Evolutionary conservation across 192 early-diverging fungal species (phyloP), one percentile per base, ranked within the genome.

Genomic region (Coemansia sp.): DNA sequence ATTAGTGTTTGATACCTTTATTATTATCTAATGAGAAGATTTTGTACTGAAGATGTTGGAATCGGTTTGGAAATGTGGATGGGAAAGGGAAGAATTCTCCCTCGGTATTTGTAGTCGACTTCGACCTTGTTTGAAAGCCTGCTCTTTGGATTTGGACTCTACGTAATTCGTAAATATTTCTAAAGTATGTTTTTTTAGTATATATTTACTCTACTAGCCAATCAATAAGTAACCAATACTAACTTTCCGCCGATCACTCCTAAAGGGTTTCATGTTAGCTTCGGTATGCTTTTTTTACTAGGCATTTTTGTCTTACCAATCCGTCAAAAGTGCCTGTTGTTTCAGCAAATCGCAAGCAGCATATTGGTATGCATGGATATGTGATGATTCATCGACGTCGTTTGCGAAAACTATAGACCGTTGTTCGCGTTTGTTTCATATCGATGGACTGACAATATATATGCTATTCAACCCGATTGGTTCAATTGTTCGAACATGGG

Each of bases 101-200:
- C 18, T 30, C 25, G 18, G 55, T 57, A 57, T 57, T 57, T 57
- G 30, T 57, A 57, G 18, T 15, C n/a, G 30, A 4, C 33, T 57
- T 29, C 31, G 8, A 30, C 29, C 33, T 53, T 2, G 51, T 20
- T 1, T 6, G 7, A 18, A 3, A 46, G 5, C 35, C 12, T 37
- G 35, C 35, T n/a, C n/a, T n/a, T n/a, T n/a, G n/a, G n/a, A n/a
- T n/a, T n/a, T n/a, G n/a, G n/a, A n/a, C n/a, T n/a, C n/a, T n/a
- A n/a, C n/a, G n/a, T n/a, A n/a, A n/a, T n/a, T n/a, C n/a, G n/a
- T n/a, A n/a, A n/a, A n/a, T n/a, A n/a, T n/a, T n/a, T n/a, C n/a
- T n/a, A n/a, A n/a, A n/a, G n/a, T n/a, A n/a, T n/a, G n/a, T n/a
- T n/a, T n/a, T n/a, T n/a, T n/a, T n/a, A n/a, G n/a, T n/a, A n/a